Evolutionary conservation across 1,284 basidiomycete species (phyloP).

Genomic region (Cystobasidium slooffiae): DNA sequence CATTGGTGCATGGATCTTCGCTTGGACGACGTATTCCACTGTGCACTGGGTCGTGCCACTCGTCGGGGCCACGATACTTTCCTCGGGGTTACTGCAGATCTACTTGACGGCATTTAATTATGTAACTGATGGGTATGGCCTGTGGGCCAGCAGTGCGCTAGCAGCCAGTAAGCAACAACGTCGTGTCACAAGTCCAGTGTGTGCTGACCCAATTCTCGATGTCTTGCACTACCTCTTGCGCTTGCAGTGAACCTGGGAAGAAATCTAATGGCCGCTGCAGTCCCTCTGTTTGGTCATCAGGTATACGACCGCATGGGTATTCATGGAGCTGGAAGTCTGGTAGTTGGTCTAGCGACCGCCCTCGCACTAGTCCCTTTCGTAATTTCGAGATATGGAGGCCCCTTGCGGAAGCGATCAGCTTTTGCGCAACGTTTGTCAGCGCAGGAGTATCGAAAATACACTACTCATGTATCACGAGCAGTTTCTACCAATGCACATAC

Average conservation of each 20-base stretch:
- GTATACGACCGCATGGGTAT: constrained; percentile 6
- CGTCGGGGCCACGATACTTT: constrained; percentile 54
- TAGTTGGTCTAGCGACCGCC: constrained; percentile 7
- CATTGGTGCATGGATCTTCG: constrained; percentile 46
- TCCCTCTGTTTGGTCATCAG: constrained; percentile 12
- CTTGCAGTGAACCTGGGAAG: constrained; percentile 23
- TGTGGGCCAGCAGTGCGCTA: constrained; percentile 54
- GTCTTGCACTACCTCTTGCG: not conserved
- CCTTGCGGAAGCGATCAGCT: not conserved
- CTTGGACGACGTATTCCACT: constrained; percentile 44
- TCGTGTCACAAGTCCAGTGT: not conserved
- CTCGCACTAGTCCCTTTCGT: constrained; percentile 17
- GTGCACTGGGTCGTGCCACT: constrained; percentile 49
- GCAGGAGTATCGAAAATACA: no score
- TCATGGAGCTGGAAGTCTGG: constrained; percentile 20
- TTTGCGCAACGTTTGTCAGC: no score
- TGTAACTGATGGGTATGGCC: constrained; percentile 51
- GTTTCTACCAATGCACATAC: no score
- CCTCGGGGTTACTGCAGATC: constrained; percentile 35
- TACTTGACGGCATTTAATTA: constrained; percentile 49
- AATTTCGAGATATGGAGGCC: not conserved
- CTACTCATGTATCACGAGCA: no score
- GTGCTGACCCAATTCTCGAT: not conserved
- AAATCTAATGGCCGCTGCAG: constrained; percentile 8
- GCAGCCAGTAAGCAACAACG: constrained; percentile 20